These are phyloP conservation scores for Saccharomycopsis sp. DNA, from an alignment of 805 yeast genomes.

Conservation along the genomic window DNA sequence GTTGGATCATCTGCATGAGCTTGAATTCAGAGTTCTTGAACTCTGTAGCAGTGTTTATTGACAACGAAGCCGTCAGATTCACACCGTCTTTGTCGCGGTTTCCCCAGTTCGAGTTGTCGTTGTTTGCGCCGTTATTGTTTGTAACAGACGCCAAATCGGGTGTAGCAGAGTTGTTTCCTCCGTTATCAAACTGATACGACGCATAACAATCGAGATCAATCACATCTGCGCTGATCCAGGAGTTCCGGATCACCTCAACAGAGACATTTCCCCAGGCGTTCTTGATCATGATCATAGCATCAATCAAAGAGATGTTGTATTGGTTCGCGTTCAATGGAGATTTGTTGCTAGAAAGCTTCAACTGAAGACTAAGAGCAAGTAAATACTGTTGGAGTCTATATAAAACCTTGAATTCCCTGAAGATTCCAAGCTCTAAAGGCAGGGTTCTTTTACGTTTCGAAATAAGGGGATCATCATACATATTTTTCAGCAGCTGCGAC, in stretches of 20 bases:
- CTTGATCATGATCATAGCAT: conserved; percentile 53
- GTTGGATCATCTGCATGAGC: conserved; percentile 38
- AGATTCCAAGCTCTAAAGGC: conserved; percentile 60
- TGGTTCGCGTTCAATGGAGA: conserved; percentile 29
- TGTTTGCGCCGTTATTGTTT: conserved; percentile 22
- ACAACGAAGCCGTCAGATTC: conserved; percentile 9
- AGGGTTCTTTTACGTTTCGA: conserved; percentile 30
- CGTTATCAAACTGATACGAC: conserved; percentile 5
- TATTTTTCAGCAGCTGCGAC: not conserved
- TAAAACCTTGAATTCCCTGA: conserved; percentile 52
- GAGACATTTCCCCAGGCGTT: conserved; percentile 47
- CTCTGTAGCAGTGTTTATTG: conserved; percentile 18
- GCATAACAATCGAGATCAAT: conserved; percentile 17
- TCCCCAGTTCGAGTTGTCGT: conserved; percentile 20
- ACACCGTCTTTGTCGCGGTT: not conserved
- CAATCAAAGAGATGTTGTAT: conserved; percentile 44
- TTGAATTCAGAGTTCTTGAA: conserved; percentile 32
- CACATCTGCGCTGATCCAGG: conserved; percentile 20
- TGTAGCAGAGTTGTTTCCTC: not conserved
- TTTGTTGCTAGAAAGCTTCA: conserved; percentile 21
- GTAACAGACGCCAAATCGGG: not conserved
- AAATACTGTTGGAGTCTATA: conserved; percentile 53
- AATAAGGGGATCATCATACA: not conserved
- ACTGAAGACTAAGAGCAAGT: conserved; percentile 19
- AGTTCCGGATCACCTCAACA: conserved; percentile 29